phyloP scores from a whole-genome alignment of 2,329 filamentous ascomycete species.

The Trichoderma atroviride region DNA sequence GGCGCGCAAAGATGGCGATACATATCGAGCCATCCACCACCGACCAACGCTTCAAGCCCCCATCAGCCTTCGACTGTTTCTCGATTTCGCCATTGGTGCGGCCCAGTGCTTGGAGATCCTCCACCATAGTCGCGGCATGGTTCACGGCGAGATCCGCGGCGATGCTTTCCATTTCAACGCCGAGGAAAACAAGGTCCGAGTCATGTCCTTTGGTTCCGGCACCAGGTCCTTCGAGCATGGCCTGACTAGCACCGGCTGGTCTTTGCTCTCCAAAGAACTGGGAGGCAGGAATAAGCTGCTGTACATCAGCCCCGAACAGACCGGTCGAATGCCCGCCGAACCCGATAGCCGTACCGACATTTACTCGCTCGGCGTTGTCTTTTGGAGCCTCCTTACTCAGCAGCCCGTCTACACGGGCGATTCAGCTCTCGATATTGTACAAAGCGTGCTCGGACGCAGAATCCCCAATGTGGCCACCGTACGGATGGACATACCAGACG shows the following conservation, averaged over 20 bases:
- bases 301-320: slow-evolving; percentile 94
- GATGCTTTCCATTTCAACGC: slow-evolving; percentile 88
- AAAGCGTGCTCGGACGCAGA: slow-evolving; percentile 79
- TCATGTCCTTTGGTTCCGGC: slow-evolving; percentile 85
- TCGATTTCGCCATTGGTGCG: slow-evolving; percentile 90
- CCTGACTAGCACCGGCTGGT: slow-evolving; percentile 84
- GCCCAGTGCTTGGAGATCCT: slow-evolving; percentile 84
- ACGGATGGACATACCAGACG: slow-evolving; percentile 81
- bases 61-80: slow-evolving; percentile 73
- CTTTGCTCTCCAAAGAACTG: slow-evolving; percentile 75
- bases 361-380: slow-evolving; percentile 85
- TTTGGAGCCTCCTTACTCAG: slow-evolving; percentile 83
- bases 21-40: slow-evolving; percentile 49
- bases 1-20: slow-evolving; percentile 55
- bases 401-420: slow-evolving; percentile 78
- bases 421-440: slow-evolving; percentile 85
- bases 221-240: slow-evolving; percentile 88
- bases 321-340: slow-evolving; percentile 87
- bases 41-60: slow-evolving; percentile 57
- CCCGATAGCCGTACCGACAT: slow-evolving; percentile 92
- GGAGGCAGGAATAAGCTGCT: slow-evolving; percentile 87
- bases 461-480: slow-evolving; percentile 76
- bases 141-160: slow-evolving; percentile 87
- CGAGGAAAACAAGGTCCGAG: slow-evolving; percentile 70
- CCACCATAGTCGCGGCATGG: slow-evolving; percentile 83